Evolutionary conservation across 768 basidiomycete species (phyloP).

Genomic region (Leccinum ochraceum): DNA sequence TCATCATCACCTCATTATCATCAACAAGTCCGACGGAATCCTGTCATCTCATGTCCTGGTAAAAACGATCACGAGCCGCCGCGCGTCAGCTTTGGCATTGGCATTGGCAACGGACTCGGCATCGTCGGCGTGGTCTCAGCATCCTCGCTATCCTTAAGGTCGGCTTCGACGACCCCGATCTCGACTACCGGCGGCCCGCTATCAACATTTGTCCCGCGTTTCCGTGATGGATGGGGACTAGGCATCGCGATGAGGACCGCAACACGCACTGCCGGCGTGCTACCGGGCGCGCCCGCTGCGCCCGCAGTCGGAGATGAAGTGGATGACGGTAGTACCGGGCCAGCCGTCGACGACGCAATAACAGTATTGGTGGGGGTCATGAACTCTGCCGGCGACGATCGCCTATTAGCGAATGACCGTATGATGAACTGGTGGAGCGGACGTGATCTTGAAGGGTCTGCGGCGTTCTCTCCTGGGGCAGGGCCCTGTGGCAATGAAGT

Average conservation of each 20-base stretch:
- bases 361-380: not conserved
- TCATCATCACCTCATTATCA: not conserved
- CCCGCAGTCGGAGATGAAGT: slow-evolving; percentile 12
- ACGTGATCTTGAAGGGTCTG: slow-evolving; percentile 8
- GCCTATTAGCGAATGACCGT: slow-evolving; percentile 18
- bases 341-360: slow-evolving; percentile 4
- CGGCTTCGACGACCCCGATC: slow-evolving; percentile 31
- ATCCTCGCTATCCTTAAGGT: slow-evolving; percentile 9
- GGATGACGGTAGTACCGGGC: not conserved
- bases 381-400: slow-evolving; percentile 14
- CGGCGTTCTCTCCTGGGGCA: not conserved
- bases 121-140: not conserved
- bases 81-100: not conserved
- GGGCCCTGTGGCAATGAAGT: slow-evolving; percentile 10
- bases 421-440: slow-evolving; percentile 13
- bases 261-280: slow-evolving; percentile 34
- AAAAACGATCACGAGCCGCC: not conserved
- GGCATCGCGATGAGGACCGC: slow-evolving; percentile 51
- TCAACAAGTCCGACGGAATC: not conserved
- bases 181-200: slow-evolving; percentile 35
- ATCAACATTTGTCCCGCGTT: slow-evolving; percentile 17
- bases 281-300: not conserved
- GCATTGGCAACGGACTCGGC: not conserved
- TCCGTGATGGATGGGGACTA: not conserved
- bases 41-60: not conserved